Conservation (phyloP, 495 filamentous ascomycete genomes). For the Trichoderma orchidacearum region DNA sequence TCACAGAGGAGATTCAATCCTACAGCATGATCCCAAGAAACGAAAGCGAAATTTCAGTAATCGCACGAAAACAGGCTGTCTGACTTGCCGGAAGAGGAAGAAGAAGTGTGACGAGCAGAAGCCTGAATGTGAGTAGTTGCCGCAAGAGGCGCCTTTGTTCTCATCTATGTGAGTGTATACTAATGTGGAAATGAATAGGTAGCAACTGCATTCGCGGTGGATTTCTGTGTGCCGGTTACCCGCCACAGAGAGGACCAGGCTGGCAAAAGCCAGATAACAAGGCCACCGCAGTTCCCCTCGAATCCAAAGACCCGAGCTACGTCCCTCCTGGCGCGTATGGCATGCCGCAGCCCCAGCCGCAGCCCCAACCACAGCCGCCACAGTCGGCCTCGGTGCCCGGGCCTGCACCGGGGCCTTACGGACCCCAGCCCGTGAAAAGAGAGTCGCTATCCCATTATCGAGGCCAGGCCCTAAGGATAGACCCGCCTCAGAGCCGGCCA, state of each 20-base stretch:
- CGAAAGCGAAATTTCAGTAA: constrained; percentile 89
- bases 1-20: constrained; percentile 30
- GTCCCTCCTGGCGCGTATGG: constrained; percentile 46
- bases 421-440: constrained; percentile 22
- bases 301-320: constrained; percentile 63
- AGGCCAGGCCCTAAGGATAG: constrained; percentile 38
- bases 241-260: constrained; percentile 46
- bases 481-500: constrained; percentile 37
- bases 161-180: neutral
- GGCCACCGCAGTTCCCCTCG: constrained; percentile 58
- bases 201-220: constrained; percentile 87
- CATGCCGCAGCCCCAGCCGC: constrained; percentile 28
- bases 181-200: constrained; percentile 34
- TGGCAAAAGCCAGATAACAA: constrained; percentile 52
- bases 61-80: constrained; percentile 92
- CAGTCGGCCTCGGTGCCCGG: neutral
- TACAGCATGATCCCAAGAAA: constrained; percentile 62
- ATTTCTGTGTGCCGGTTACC: constrained; percentile 89
- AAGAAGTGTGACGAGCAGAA: constrained; percentile 98
- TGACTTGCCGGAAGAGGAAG: constrained; percentile 87
- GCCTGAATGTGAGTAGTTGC: constrained; percentile 61
- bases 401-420: neutral
- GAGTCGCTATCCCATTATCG: constrained; percentile 37
- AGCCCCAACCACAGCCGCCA: constrained; percentile 3
- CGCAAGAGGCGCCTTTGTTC: neutral